phyloP scores from a whole-genome alignment of 805 yeast species.

The Nakazawaea ernobii region DNA sequence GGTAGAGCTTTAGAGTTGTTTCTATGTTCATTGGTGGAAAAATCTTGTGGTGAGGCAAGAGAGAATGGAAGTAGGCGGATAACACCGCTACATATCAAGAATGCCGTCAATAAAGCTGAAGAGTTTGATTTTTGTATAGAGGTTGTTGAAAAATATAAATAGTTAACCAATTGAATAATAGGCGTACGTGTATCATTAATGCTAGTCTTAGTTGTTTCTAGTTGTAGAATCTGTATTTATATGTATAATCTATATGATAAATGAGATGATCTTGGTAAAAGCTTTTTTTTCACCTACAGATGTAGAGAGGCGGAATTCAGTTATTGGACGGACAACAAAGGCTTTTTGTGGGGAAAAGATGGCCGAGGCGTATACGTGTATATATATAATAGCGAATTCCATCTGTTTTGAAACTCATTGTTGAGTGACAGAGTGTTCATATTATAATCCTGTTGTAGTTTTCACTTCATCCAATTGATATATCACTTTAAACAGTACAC shows the following conservation, averaged over 20 bases:
- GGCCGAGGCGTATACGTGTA: too few species aligned
- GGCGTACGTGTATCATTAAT: not conserved
- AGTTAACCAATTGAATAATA: not conserved
- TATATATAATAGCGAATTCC: too few species aligned
- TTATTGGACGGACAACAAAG: not conserved
- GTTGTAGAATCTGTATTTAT: too few species aligned
- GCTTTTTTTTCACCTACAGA: too few species aligned
- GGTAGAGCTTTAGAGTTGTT: conserved; percentile 93
- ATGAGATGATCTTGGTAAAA: too few species aligned
- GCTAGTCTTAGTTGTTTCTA: not conserved
- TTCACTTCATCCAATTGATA: too few species aligned
- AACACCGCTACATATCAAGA: conserved; percentile 73
- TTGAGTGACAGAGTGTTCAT: too few species aligned
- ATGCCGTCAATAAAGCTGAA: conserved; percentile 80
- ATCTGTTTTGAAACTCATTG: too few species aligned
- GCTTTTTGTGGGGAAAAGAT: conserved; percentile 6
- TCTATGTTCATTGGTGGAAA: conserved; percentile 83
- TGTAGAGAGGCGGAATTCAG: conserved; percentile 5
- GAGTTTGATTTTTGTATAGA: conserved; percentile 91
- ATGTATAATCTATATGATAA: too few species aligned
- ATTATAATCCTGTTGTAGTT: too few species aligned
- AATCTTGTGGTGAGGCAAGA: conserved; percentile 73
- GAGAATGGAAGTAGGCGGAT: conserved; percentile 73
- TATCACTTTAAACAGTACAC: too few species aligned
- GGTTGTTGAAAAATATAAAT: conserved; percentile 51